Percentiles rank a stretch among this genome's conserved stretches.
phyloP scores from a whole-genome alignment of 495 filamentous ascomycete genomes.

The Margaritispora aquatica region DNA sequence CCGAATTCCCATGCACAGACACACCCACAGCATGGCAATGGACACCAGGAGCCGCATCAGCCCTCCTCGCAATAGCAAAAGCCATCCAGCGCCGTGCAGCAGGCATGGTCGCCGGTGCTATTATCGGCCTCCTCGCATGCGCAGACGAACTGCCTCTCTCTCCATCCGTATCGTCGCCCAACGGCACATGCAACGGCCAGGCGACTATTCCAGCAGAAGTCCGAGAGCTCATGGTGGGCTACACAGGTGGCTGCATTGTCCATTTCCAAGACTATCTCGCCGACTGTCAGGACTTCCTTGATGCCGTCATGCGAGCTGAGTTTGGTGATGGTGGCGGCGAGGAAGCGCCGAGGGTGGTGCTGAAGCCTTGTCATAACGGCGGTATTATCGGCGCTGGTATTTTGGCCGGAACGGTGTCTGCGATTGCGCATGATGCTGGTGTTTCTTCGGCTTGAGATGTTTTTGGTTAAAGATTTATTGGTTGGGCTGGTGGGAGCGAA shows the following conservation, averaged over 20 bases:
- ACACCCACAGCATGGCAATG: slow-evolving; percentile 42
- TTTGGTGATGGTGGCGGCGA: slow-evolving; percentile 31
- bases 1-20: slow-evolving; percentile 45
- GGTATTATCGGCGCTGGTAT: slow-evolving; percentile 74
- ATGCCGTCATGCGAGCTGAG: slow-evolving; percentile 54
- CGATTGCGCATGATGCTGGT: slow-evolving; percentile 1
- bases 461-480: too few species aligned
- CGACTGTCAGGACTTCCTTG: slow-evolving; percentile 61
- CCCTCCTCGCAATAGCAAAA: slow-evolving; percentile 54
- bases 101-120: slow-evolving; percentile 64
- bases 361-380: slow-evolving; percentile 67
- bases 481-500: too few species aligned
- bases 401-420: slow-evolving; percentile 47
- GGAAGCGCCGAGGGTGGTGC: slow-evolving; percentile 50
- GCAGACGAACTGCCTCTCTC: slow-evolving; percentile 54
- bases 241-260: slow-evolving; percentile 72
- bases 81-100: slow-evolving; percentile 63
- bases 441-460: background rate
- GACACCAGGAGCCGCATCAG: slow-evolving; percentile 48
- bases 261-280: slow-evolving; percentile 68
- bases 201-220: background rate
- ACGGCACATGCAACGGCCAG: background rate
- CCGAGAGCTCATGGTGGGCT: slow-evolving; percentile 62
- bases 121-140: slow-evolving; percentile 60
- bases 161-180: background rate